phyloP scores from a whole-genome alignment of 805 yeast genomes.

The Priceomyces castillae region DNA sequence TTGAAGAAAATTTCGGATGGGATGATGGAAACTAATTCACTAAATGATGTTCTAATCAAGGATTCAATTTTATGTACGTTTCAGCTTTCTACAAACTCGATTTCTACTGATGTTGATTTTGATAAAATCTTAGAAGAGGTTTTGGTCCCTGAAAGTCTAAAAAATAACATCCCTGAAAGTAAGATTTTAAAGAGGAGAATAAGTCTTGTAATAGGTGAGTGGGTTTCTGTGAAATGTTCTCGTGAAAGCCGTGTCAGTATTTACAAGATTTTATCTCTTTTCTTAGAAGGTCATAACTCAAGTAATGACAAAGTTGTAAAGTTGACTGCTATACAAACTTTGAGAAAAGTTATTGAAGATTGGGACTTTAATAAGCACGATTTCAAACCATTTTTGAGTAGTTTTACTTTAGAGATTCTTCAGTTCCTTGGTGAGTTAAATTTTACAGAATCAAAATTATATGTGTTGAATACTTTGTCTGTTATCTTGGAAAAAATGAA shows the following conservation, averaged over 20 bases:
- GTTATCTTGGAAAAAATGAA: slow-evolving; percentile 61
- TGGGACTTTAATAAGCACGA: slow-evolving; percentile 76
- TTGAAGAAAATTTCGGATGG: slow-evolving; percentile 55
- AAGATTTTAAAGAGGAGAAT: slow-evolving; percentile 73
- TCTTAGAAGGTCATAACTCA: slow-evolving; percentile 46
- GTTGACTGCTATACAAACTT: slow-evolving; percentile 67
- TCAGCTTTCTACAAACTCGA: slow-evolving; percentile 68
- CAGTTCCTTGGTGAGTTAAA: slow-evolving; percentile 48
- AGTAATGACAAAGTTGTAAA: slow-evolving; percentile 76
- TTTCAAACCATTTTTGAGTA: slow-evolving; percentile 63
- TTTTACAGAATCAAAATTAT: slow-evolving; percentile 74
- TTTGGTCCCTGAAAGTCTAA: slow-evolving; percentile 65
- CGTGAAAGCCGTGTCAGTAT: slow-evolving; percentile 54
- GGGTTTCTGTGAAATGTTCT: slow-evolving; percentile 70
- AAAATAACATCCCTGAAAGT: slow-evolving; percentile 44
- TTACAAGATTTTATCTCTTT: slow-evolving; percentile 53
- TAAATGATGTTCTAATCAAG: slow-evolving; percentile 57
- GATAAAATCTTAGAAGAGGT: slow-evolving; percentile 57
- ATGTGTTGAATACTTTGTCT: slow-evolving; percentile 64
- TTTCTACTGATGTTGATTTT: slow-evolving; percentile 65
- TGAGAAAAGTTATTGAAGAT: slow-evolving; percentile 71
- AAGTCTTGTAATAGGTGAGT: slow-evolving; percentile 72
- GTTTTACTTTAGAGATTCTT: slow-evolving; percentile 49
- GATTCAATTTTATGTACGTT: slow-evolving; percentile 84
- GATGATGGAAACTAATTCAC: slow-evolving; percentile 25